Evolutionary conservation across 2,329 filamentous ascomycete species (phyloP), one percentile per base, ranked within the genome.

Genomic region (Lecanicillium sp.): DNA sequence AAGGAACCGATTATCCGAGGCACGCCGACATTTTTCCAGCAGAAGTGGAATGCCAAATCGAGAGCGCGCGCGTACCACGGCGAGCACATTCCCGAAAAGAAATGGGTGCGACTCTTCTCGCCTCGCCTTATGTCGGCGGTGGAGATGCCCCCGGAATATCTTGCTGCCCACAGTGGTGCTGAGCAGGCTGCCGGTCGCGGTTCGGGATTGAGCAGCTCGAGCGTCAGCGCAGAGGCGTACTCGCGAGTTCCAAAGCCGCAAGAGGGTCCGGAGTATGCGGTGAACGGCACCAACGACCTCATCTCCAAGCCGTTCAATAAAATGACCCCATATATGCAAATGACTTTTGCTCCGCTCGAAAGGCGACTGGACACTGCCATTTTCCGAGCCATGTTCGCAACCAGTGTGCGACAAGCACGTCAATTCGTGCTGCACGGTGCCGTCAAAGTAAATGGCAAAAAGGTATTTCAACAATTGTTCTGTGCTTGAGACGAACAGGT

Each of bases 401-500:
- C 89, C 67, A 96, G 90, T 67, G 81, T 87, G 29, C 79, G 90
- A 56, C 93, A 98, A 68, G 94, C 94, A 12, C 82, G 91, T 56
- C 91, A 97, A 59, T 95, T 97, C 62, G 87, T 94, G 50, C 80
- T 95, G 23, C 93, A 98, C 67, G 93, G 93, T 23, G 83, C 83
- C 51, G 93, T 98, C 53, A 95, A 83, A 61, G 93, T 98, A 63
- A 98, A 98, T 71, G 93, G 93, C 54, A 90, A 95, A 70, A 90
- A 90, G 81, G 90, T 94, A 67, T 10, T n/a, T n/a, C n/a, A n/a
- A n/a, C n/a, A n/a, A n/a, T 11, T 24, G 3, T 26, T n/a, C 12
- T 14, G 4, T 3, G 14, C 5, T 17, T 26, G 4, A 12, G n/a
- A n/a, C n/a, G 15, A 21, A 17, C 15, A 23, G 6, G n/a, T 26